A percentile compares a stretch with the other conserved stretches of the same genome.
phyloP scores from a whole-genome alignment of 73 alveolate species.

The Tetrahymena malaccensis region DNA sequence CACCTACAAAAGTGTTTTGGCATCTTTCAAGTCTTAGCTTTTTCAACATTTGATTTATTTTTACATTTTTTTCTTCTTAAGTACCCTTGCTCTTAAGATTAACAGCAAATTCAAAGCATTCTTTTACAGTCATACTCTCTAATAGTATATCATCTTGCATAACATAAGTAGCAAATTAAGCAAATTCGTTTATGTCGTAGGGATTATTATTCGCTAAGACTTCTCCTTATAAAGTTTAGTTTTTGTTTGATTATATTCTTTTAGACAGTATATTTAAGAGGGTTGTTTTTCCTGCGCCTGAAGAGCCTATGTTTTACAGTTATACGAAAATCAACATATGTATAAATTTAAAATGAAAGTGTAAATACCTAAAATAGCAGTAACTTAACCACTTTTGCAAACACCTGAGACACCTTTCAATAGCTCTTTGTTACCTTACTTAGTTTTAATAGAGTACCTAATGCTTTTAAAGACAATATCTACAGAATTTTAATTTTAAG shows the following conservation, averaged over 20 bases:
- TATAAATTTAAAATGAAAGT: background rate
- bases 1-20: constrained; percentile 7
- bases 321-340: background rate
- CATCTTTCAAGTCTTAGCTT: constrained; percentile 61
- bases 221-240: background rate
- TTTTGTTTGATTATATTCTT: background rate
- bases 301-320: background rate
- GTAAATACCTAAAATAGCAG: background rate
- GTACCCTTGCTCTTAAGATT: constrained; percentile 4
- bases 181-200: background rate
- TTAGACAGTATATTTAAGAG: background rate
- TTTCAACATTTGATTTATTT: constrained; percentile 56
- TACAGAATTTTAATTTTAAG: background rate
- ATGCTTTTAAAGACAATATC: background rate
- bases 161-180: constrained; percentile 39
- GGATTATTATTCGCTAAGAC: background rate
- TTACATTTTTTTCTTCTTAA: constrained; percentile 1
- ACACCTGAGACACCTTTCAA: background rate
- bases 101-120: constrained; percentile 52
- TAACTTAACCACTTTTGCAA: background rate
- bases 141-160: constrained; percentile 51
- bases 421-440: background rate
- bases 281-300: background rate
- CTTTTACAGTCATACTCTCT: constrained; percentile 38
- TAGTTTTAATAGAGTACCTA: background rate